Conservation (phyloP, 352 stramenopile genomes). For the Saprolegnia diclina region DNA sequence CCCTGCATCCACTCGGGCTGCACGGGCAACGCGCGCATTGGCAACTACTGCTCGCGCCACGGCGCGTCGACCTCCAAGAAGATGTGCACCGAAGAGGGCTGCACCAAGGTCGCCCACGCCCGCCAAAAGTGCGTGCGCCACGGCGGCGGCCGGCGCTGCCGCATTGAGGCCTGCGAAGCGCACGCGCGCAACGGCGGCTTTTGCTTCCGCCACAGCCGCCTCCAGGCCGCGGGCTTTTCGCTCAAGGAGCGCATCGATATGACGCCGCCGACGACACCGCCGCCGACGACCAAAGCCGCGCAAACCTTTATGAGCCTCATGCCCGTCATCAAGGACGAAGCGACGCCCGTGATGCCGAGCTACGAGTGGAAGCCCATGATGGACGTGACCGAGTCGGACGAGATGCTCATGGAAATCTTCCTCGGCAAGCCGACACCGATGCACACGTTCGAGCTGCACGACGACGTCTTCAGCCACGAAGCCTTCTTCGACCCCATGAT, state of each 20-base stretch:
- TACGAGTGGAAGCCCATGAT: constrained; percentile 8
- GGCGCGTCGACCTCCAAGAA: constrained; percentile 71
- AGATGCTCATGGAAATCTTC: constrained; percentile 11
- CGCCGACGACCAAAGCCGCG: constrained; percentile 1
- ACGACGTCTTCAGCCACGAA: background rate
- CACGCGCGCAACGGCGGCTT: constrained; percentile 59
- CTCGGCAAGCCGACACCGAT: background rate
- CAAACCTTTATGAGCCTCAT: background rate
- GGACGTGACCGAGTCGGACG: background rate
- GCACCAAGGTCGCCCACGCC: constrained; percentile 66
- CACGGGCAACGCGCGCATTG: constrained; percentile 61
- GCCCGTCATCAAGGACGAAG: background rate
- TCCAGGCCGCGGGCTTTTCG: background rate
- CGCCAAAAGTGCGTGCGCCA: constrained; percentile 72
- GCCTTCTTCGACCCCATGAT: background rate
- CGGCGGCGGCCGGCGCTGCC: constrained; percentile 56
- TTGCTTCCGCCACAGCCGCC: constrained; percentile 52
- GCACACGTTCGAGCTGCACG: background rate
- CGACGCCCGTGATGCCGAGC: background rate
- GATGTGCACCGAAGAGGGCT: constrained; percentile 72
- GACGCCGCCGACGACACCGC: constrained; percentile 1
- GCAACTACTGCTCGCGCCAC: constrained; percentile 68
- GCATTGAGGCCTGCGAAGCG: constrained; percentile 65
- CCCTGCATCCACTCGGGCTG: constrained; percentile 65
- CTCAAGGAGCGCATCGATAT: background rate